These are phyloP conservation scores for Taphrina pruni DNA, from an alignment of 1,139 yeast species.

Conservation along the genomic window DNA sequence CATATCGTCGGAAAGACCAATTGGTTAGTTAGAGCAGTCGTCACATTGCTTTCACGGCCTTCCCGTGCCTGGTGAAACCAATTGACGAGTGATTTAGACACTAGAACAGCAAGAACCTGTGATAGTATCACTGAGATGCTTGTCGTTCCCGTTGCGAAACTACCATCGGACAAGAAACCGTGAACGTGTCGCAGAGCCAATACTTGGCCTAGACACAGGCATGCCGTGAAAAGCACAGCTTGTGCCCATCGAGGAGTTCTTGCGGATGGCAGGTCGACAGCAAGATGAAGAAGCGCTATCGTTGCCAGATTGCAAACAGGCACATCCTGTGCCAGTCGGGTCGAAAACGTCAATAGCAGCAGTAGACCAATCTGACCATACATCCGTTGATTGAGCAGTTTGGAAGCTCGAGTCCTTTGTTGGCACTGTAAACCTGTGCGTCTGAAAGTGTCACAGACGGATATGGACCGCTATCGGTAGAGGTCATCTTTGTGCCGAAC, in stretches of 20 bases:
- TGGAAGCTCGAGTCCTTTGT: no score
- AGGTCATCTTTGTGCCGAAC: background rate
- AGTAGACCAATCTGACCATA: background rate
- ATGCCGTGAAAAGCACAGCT: background rate
- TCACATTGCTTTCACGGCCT: background rate
- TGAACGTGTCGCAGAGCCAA: background rate
- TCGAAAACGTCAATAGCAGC: background rate
- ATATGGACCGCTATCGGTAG: background rate
- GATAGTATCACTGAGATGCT: background rate
- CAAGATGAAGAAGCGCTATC: slow-evolving; percentile 8
- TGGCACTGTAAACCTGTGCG: no score
- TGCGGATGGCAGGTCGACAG: background rate
- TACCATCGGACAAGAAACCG: no score
- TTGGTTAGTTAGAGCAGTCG: background rate
- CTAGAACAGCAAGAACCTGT: background rate
- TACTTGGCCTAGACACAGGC: slow-evolving; percentile 2
- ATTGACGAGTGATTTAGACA: background rate
- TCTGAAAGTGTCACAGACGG: no score
- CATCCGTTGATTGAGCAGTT: background rate
- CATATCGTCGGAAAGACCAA: slow-evolving; percentile 10
- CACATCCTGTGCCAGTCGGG: background rate
- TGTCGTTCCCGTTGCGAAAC: background rate
- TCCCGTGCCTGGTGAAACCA: background rate
- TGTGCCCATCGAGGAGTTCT: slow-evolving; percentile 3
- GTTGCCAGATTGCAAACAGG: background rate